These are phyloP conservation scores for Calophaca sinica DNA, from an alignment of 306 rosid genomes.

Conservation along the genomic window DNA sequence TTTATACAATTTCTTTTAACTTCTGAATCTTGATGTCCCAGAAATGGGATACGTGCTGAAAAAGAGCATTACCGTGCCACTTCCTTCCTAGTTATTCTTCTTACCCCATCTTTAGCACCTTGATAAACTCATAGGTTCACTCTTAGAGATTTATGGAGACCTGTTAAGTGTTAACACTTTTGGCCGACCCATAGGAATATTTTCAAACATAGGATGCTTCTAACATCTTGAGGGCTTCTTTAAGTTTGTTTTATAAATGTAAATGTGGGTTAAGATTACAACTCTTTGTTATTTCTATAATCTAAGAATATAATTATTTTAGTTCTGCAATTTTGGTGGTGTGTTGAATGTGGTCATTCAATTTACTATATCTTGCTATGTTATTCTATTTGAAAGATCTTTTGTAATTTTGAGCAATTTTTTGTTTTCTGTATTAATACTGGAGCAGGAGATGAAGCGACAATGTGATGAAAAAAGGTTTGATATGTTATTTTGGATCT, in stretches of 20 bases:
- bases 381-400: constrained; percentile 23
- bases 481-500: constrained; percentile 36
- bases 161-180: background rate
- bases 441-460: constrained; percentile 96
- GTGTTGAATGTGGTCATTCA: background rate
- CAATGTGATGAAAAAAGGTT: constrained; percentile 98
- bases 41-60: constrained; percentile 24
- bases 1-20: background rate
- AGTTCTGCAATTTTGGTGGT: constrained; percentile 11
- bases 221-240: constrained; percentile 14
- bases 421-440: constrained; percentile 45
- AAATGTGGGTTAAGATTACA: constrained; percentile 9
- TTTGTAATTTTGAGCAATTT: constrained; percentile 32
- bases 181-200: background rate
- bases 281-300: constrained; percentile 15
- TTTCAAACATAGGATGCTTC: constrained; percentile 39
- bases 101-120: background rate
- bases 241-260: constrained; percentile 12
- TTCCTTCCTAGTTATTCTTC: constrained; percentile 11
- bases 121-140: constrained; percentile 20
- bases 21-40: constrained; percentile 5
- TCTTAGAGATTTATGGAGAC: constrained; percentile 28
- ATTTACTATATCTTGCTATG: constrained; percentile 29
- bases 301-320: constrained; percentile 21
- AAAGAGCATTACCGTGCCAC: background rate